Percentiles rank a stretch among this genome's conserved stretches.
phyloP scores from a whole-genome alignment of 768 basidiomycete genomes.

The Tulasnella sp. region DNA sequence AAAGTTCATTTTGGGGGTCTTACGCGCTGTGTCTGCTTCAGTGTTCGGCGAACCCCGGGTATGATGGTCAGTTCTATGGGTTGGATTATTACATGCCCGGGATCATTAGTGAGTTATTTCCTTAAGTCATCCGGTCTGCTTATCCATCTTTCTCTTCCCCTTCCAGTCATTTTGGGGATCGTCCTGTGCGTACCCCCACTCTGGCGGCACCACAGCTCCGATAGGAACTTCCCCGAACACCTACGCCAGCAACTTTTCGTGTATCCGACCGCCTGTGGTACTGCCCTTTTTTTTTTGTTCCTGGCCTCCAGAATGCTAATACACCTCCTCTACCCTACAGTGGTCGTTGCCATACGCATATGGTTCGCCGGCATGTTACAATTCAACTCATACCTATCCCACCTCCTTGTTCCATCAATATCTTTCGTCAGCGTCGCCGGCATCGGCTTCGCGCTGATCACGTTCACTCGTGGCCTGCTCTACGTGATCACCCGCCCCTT shows the following conservation, averaged over 20 bases:
- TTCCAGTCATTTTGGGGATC: too few relatives aligned
- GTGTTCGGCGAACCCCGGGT: conserved; percentile 50
- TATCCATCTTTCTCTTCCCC: too few relatives aligned
- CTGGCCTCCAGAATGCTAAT: conserved; percentile 31
- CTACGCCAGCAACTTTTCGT: too few relatives aligned
- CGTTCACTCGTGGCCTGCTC: conserved; percentile 47
- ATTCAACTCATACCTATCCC: conserved; percentile 39
- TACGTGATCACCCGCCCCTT: conserved; percentile 43
- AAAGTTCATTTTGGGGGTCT: neutral
- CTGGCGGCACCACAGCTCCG: too few relatives aligned
- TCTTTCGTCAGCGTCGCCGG: conserved; percentile 41
- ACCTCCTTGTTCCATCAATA: too few relatives aligned
- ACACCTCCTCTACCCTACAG: neutral
- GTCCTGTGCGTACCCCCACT: too few relatives aligned
- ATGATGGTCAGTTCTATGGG: conserved; percentile 42
- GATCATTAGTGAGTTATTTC: conserved; percentile 36
- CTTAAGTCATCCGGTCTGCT: too few relatives aligned
- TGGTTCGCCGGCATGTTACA: conserved; percentile 42
- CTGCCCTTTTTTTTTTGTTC: neutral
- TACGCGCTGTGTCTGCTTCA: conserved; percentile 29
- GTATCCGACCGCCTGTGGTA: neutral
- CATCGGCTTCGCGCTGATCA: conserved; percentile 46
- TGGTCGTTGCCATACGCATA: conserved; percentile 41
- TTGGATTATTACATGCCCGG: conserved; percentile 56
- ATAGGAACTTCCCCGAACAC: too few relatives aligned